These are phyloP conservation scores for Aspergillus pseudoglaucus DNA, from an alignment of 2,329 filamentous ascomycete genomes.

Conservation along the genomic window DNA sequence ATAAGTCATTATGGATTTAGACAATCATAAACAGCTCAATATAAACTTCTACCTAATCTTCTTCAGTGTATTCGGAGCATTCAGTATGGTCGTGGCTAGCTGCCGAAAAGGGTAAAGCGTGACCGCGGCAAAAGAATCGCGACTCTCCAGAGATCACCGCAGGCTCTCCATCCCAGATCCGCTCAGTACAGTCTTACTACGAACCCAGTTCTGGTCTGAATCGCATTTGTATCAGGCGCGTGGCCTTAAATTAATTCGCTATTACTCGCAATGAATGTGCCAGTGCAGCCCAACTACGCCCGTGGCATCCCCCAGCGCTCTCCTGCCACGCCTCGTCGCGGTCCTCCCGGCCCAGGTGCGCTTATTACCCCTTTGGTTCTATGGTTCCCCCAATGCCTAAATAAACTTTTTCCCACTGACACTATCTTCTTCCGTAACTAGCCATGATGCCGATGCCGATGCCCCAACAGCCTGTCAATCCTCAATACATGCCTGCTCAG, in stretches of 20 bases:
- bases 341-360: conserved; percentile 32
- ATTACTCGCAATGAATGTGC: conserved; percentile 28
- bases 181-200: conserved; percentile 1
- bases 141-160: conserved; percentile 19
- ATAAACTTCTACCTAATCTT: no score
- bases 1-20: background rate
- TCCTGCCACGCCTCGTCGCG: conserved; percentile 38
- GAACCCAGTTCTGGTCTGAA: background rate
- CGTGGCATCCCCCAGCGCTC: conserved; percentile 39
- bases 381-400: conserved; percentile 6
- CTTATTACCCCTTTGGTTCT: conserved; percentile 8
- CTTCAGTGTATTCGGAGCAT: background rate
- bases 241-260: background rate
- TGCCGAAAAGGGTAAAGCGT: conserved; percentile 31
- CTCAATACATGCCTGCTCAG: conserved; percentile 32
- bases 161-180: conserved; percentile 1
- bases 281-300: conserved; percentile 37
- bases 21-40: no score
- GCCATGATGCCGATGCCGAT: conserved; percentile 29
- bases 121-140: conserved; percentile 29
- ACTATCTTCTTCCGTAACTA: conserved; percentile 5
- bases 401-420: background rate
- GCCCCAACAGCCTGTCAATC: conserved; percentile 32
- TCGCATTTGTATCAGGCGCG: background rate
- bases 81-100: background rate